phyloP scores from a whole-genome alignment of 2,329 filamentous ascomycete genomes.

The Periconia digitata region DNA sequence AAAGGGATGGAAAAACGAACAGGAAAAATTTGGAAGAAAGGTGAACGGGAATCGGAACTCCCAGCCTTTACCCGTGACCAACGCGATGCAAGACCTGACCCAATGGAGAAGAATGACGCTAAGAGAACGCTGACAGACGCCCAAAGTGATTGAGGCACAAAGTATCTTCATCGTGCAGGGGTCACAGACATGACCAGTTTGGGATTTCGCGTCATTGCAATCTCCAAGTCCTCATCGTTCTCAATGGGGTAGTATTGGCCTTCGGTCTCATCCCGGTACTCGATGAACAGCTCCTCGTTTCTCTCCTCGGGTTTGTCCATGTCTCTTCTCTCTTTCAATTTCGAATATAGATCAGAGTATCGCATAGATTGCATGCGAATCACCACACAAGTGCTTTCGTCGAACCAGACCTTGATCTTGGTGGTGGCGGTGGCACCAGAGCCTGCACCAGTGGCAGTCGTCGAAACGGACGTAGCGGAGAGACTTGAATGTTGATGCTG shows the following conservation, averaged over 20 bases:
- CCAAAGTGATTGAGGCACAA: constrained; percentile 1
- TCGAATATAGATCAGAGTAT: constrained; percentile 77
- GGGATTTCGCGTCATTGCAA: constrained; percentile 79
- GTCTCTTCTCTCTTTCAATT: constrained; percentile 81
- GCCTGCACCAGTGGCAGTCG: constrained; percentile 23
- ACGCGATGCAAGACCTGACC: background rate
- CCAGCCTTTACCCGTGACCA: background rate
- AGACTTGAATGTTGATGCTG: constrained; percentile 41
- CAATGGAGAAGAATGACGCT: background rate
- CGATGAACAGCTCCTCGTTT: constrained; percentile 72
- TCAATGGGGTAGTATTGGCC: constrained; percentile 73
- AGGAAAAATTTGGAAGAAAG: background rate
- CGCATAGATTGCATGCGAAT: constrained; percentile 86
- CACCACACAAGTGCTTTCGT: constrained; percentile 81
- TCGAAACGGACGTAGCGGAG: constrained; percentile 31
- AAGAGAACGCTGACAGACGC: background rate
- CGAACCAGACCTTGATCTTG: constrained; percentile 95
- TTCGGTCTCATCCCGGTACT: constrained; percentile 82
- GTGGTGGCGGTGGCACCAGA: constrained; percentile 47
- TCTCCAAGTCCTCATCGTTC: constrained; percentile 78
- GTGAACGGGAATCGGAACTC: background rate
- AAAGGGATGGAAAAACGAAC: background rate
- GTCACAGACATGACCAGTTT: constrained; percentile 71
- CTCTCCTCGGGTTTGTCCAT: constrained; percentile 55
- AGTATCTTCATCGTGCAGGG: constrained; percentile 17